phyloP scores from a whole-genome alignment of 805 yeast genomes.

The Candida schatavii region DNA sequence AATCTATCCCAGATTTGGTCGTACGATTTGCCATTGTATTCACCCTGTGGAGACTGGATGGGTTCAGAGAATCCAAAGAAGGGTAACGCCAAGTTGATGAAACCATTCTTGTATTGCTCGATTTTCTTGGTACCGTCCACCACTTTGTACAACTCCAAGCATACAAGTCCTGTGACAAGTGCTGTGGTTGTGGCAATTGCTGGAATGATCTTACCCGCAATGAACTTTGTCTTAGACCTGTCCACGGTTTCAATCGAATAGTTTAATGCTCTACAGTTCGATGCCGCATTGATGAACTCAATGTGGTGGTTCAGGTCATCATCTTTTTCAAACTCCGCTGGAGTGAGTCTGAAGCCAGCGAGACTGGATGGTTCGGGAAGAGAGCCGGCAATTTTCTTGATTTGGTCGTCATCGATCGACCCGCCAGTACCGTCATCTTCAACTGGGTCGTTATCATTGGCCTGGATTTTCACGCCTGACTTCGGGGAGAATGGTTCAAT shows the following conservation, averaged over 20 bases:
- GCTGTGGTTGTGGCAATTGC: slow-evolving; percentile 99
- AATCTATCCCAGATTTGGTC: slow-evolving; percentile 97
- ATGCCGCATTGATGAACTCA: slow-evolving; percentile 92
- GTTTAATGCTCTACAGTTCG: slow-evolving; percentile 92
- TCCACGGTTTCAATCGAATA: slow-evolving; percentile 88
- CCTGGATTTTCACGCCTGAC: slow-evolving; percentile 76
- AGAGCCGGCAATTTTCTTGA: slow-evolving; percentile 66
- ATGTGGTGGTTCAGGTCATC: slow-evolving; percentile 96
- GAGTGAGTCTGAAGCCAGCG: slow-evolving; percentile 81
- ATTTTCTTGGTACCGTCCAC: slow-evolving; percentile 70
- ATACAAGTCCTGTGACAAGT: slow-evolving; percentile 90
- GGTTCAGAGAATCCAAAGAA: slow-evolving; percentile 98
- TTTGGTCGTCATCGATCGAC: slow-evolving; percentile 55
- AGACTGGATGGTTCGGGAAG: slow-evolving; percentile 86
- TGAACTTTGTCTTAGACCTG: slow-evolving; percentile 85
- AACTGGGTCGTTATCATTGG: slow-evolving; percentile 83
- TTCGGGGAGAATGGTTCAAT: slow-evolving; percentile 66
- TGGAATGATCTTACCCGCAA: slow-evolving; percentile 97
- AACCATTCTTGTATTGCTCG: slow-evolving; percentile 90
- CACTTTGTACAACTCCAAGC: slow-evolving; percentile 88
- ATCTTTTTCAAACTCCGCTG: slow-evolving; percentile 97
- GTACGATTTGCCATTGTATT: slow-evolving; percentile 72
- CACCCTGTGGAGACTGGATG: slow-evolving; percentile 76
- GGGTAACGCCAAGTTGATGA: slow-evolving; percentile 87
- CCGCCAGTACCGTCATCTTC: slow-evolving; percentile 54